A percentile compares a stretch with the other conserved stretches of the same genome.
These are phyloP conservation scores for Kodamaea derodonti DNA, from an alignment of 1,139 yeast genomes.

Conservation along the genomic window DNA sequence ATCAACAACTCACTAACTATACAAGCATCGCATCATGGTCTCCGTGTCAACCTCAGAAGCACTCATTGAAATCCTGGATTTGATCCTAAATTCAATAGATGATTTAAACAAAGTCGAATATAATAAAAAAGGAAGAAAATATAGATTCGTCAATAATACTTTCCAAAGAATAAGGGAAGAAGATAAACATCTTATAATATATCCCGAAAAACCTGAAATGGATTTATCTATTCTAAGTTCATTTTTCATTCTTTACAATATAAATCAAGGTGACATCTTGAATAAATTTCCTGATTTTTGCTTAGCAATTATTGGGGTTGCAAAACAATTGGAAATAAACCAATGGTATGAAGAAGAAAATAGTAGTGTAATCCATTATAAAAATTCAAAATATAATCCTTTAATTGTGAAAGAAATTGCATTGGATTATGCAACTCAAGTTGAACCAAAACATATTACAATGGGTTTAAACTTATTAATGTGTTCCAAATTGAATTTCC, in stretches of 20 bases:
- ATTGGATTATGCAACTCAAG: conserved; percentile 20
- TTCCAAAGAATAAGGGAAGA: conserved; percentile 51
- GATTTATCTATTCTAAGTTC: conserved; percentile 41
- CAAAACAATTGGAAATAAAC: conserved; percentile 45
- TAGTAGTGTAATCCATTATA: conserved; percentile 39
- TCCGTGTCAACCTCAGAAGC: conserved; percentile 16
- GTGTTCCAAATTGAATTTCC: conserved; percentile 49
- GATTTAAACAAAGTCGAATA: conserved; percentile 39
- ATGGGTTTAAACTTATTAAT: conserved; percentile 43
- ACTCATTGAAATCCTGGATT: conserved; percentile 19
- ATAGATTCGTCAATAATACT: conserved; percentile 45
- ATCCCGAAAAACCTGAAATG: conserved; percentile 31
- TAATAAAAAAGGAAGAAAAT: conserved; percentile 49
- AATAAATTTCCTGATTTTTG: conserved; percentile 40
- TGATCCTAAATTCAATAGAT: conserved; percentile 20
- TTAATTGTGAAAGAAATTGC: conserved; percentile 26
- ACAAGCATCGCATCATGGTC: too few species aligned
- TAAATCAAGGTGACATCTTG: conserved; percentile 35
- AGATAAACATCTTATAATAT: conserved; percentile 47
- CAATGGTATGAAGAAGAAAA: conserved; percentile 50
- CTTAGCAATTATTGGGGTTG: conserved; percentile 47
- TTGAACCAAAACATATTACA: conserved; percentile 29
- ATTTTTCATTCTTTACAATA: conserved; percentile 36
- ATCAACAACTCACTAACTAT: too few species aligned
- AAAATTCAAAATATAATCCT: conserved; percentile 31